phyloP scores from a whole-genome alignment of 2,329 filamentous ascomycete genomes.

The Aspergillus ruber region DNA sequence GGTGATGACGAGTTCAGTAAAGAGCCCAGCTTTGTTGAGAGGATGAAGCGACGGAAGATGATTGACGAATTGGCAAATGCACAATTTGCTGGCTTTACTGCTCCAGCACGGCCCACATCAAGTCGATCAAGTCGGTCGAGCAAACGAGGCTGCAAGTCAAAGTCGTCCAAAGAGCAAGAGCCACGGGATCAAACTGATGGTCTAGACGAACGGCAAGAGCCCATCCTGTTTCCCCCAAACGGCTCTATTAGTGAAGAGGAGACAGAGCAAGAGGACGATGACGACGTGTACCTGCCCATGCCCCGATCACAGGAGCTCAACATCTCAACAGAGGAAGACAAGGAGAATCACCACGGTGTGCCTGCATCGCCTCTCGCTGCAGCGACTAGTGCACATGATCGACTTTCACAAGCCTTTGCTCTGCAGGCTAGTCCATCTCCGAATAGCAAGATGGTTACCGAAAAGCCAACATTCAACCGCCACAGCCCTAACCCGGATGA shows the following conservation, averaged over 20 bases:
- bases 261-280: slow-evolving; percentile 40
- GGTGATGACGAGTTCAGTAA: slow-evolving; percentile 38
- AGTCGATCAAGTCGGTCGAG: slow-evolving; percentile 4
- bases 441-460: slow-evolving; percentile 4
- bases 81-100: slow-evolving; percentile 31
- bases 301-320: slow-evolving; percentile 23
- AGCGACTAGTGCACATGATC: slow-evolving; percentile 29
- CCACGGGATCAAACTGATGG: not conserved
- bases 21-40: slow-evolving; percentile 35
- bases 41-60: slow-evolving; percentile 25
- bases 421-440: slow-evolving; percentile 16
- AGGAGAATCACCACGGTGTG: slow-evolving; percentile 38
- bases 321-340: slow-evolving; percentile 38
- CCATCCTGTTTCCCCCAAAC: slow-evolving; percentile 6
- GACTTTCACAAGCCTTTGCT: slow-evolving; percentile 32
- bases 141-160: slow-evolving; percentile 1
- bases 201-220: not conserved
- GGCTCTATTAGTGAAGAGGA: slow-evolving; percentile 36
- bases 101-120: slow-evolving; percentile 19
- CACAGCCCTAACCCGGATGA: slow-evolving; percentile 3
- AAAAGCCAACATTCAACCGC: slow-evolving; percentile 1
- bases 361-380: slow-evolving; percentile 22
- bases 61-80: slow-evolving; percentile 28
- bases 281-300: slow-evolving; percentile 11
- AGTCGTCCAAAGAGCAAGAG: not conserved